These are phyloP conservation scores for Pulveroboletus sp. DNA, from an alignment of 768 basidiomycete genomes.

Conservation along the genomic window DNA sequence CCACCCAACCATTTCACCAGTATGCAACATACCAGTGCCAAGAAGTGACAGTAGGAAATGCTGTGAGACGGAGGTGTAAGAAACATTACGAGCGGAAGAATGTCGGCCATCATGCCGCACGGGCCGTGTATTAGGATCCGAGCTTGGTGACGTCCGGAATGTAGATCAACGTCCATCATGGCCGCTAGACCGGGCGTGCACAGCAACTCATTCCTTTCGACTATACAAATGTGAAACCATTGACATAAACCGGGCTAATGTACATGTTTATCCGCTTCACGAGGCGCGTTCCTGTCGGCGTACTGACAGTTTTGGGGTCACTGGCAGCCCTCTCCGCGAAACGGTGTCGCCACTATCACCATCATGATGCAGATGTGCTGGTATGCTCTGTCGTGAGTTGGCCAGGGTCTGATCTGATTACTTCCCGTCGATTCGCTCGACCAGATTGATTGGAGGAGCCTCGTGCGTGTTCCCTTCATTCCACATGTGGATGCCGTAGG, in stretches of 20 bases:
- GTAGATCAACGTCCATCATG: slow-evolving; percentile 17
- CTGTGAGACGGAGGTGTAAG: slow-evolving; percentile 3
- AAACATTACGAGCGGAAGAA: slow-evolving; percentile 5
- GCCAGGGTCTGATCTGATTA: slow-evolving; percentile 20
- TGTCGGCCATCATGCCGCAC: slow-evolving; percentile 9
- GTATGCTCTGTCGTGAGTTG: not conserved
- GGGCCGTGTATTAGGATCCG: slow-evolving; percentile 12
- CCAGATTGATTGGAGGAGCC: slow-evolving; percentile 9
- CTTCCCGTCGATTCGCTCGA: slow-evolving; percentile 11
- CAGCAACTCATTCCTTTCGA: not conserved
- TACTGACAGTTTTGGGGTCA: slow-evolving; percentile 34
- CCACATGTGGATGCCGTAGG: slow-evolving; percentile 10
- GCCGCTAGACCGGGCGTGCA: slow-evolving; percentile 7
- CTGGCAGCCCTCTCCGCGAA: slow-evolving; percentile 7
- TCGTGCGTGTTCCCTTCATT: slow-evolving; percentile 18
- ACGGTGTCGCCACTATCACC: slow-evolving; percentile 1
- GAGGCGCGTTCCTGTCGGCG: slow-evolving; percentile 19
- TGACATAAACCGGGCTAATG: slow-evolving; percentile 27
- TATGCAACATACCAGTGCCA: slow-evolving; percentile 10
- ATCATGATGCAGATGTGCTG: too few relatives aligned
- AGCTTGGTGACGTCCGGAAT: slow-evolving; percentile 1
- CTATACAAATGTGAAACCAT: slow-evolving; percentile 5
- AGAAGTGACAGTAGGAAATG: slow-evolving; percentile 4
- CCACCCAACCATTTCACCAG: slow-evolving; percentile 10
- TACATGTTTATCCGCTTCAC: slow-evolving; percentile 13